Percentiles rank a stretch among this genome's conserved stretches.
Evolutionary conservation across 371 early-diverging fungal genomes (phyloP).

Genomic region (Actinomortierella wolfii): DNA sequence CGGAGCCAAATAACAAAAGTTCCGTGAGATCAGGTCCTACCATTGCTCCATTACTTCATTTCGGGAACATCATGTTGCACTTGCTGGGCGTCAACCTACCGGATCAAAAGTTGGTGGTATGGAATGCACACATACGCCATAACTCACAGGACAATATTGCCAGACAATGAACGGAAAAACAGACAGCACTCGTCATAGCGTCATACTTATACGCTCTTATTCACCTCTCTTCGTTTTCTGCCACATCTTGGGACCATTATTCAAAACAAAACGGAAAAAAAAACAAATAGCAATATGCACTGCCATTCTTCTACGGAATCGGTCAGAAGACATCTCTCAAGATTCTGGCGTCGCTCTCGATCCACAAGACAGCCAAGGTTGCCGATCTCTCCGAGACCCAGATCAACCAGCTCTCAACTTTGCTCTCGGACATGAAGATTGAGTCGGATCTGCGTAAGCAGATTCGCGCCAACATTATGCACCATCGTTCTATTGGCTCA

Average conservation of each 20-base stretch:
- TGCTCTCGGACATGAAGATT: conserved; percentile 88
- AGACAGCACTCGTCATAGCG: too few relatives aligned
- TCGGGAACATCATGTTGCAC: conserved; percentile 69
- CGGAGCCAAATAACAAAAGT: too few relatives aligned
- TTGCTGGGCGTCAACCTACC: conserved; percentile 94
- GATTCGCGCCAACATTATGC: conserved; percentile 78
- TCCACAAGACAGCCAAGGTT: conserved; percentile 80
- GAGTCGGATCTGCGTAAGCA: conserved; percentile 89
- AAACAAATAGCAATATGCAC: conserved; percentile 46
- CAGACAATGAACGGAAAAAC: too few relatives aligned
- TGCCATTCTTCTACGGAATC: conserved; percentile 93
- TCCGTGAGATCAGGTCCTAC: background rate
- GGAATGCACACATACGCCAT: conserved; percentile 7
- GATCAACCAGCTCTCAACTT: conserved; percentile 81
- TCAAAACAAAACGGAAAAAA: background rate
- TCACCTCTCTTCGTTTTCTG: conserved; percentile 31
- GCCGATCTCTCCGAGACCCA: conserved; percentile 87
- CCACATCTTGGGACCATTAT: conserved; percentile 6
- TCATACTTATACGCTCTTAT: background rate
- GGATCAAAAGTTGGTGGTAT: conserved; percentile 83
- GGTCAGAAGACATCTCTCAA: conserved; percentile 77
- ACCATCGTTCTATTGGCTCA: conserved; percentile 80
- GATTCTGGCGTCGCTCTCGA: conserved; percentile 79
- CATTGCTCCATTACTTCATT: background rate
- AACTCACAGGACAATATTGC: background rate